phyloP scores from a whole-genome alignment of 2,329 filamentous ascomycete species.

The Rhexocercosporidium sp. region DNA sequence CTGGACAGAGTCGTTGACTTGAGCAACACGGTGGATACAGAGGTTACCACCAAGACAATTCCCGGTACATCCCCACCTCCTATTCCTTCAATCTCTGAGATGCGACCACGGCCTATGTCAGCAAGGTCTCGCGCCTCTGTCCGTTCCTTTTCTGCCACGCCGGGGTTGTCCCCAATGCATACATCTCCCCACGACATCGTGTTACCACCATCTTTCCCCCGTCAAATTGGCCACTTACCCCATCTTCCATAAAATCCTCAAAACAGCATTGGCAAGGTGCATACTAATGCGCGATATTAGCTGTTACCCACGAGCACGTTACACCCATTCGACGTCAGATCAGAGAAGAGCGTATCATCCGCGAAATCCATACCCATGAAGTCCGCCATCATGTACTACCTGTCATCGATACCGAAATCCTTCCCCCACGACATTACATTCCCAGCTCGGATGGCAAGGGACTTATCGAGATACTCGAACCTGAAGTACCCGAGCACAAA shows the following conservation, averaged over 20 bases:
- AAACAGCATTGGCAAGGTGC: slow-evolving; percentile 17
- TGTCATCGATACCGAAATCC: slow-evolving; percentile 56
- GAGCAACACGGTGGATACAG: slow-evolving; percentile 38
- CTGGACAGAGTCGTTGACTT: slow-evolving; percentile 38
- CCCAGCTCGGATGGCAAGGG: slow-evolving; percentile 45
- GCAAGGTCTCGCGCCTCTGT: slow-evolving; percentile 7
- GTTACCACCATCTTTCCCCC: slow-evolving; percentile 23
- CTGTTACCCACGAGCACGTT: slow-evolving; percentile 56
- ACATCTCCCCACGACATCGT: slow-evolving; percentile 23
- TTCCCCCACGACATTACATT: slow-evolving; percentile 55
- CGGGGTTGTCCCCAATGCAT: slow-evolving; percentile 20
- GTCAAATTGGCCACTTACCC: slow-evolving; percentile 27
- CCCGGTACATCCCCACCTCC: slow-evolving; percentile 36
- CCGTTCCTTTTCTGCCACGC: slow-evolving; percentile 14
- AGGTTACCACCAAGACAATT: slow-evolving; percentile 35
- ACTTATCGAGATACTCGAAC: slow-evolving; percentile 52
- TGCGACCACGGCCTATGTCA: slow-evolving; percentile 15
- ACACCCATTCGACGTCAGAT: slow-evolving; percentile 51
- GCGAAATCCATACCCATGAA: slow-evolving; percentile 60
- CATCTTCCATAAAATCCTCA: slow-evolving; percentile 8
- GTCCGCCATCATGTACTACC: slow-evolving; percentile 58
- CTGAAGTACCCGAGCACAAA: slow-evolving; percentile 44
- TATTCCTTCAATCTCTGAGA: slow-evolving; percentile 19
- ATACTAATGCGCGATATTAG: slow-evolving; percentile 41
- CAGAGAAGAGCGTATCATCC: slow-evolving; percentile 52